Base-by-base conservation (phyloP, 2,329 filamentous ascomycete species). In the Pyrenophora tritici-repentis region DNA sequence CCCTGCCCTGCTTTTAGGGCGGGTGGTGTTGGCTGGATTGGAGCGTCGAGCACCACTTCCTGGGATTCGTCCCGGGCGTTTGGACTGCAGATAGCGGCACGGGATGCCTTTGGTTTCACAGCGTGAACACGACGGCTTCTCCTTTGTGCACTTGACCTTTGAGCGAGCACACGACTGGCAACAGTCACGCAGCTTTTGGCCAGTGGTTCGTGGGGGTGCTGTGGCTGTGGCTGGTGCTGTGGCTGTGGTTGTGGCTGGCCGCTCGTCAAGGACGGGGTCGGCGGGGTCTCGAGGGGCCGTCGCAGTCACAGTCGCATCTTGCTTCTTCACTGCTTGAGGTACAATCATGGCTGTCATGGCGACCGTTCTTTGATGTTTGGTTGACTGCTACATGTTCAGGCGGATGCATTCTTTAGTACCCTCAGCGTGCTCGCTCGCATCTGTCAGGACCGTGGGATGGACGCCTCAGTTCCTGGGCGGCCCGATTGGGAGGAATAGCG, bases 111-210 rank as follows among this genome's bases (percentile, higher is more conserved):
- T 46, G 4, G 26, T 52, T n/a, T 52, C 49, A 18, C 49, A 52
- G 32, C 49, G 42, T 14, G 42, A 52, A 32, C 49, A 52, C 4
- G 50, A 32, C 6, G 50, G 50, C 7, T 40, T 42, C 16, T 53
- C 44, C 26, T 53, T 53, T 20, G 50, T 53, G 14, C 50, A 53
- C 4, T 44, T 32, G 17, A 53, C 39, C 26, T 53, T 53, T 13
- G 50, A 53, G 22, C 37, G 20, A 18, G 50, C 50, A 26, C 50
- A 53, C 14, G 50, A 20, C 43, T 53, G 44, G 33, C 50, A 53
- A 29, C 50, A 47, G 50, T 47, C 43, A 18, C 50, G 50, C 44
- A 53, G 32, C 35, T 53, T 53, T 8, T 22, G 44, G 20, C 40
- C 40, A 14, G 39, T 29, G 13, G 34, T 7, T 24, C 40, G 50